Evolutionary conservation across 1,284 basidiomycete genomes (phyloP).

Genomic region (Cryptococcus jaspeensis): DNA sequence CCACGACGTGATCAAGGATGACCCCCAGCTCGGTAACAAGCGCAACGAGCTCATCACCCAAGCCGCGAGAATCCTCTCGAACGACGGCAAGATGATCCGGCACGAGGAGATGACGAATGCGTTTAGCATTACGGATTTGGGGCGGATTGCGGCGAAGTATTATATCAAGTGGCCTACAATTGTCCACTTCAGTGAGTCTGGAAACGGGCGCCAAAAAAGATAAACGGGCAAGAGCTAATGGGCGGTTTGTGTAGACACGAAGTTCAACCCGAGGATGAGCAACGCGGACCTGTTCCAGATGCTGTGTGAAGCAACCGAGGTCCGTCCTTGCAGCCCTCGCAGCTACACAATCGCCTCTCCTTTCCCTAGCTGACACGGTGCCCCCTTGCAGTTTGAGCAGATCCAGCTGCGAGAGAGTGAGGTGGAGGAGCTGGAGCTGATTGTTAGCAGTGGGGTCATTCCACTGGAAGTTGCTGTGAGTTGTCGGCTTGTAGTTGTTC

Average conservation of each 20-base stretch:
- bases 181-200: slow-evolving; percentile 69
- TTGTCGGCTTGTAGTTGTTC: neutral
- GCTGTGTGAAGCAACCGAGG: slow-evolving; percentile 89
- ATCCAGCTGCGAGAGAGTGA: slow-evolving; percentile 92
- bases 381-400: slow-evolving; percentile 77
- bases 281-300: slow-evolving; percentile 89
- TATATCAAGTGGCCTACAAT: slow-evolving; percentile 88
- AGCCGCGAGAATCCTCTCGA: slow-evolving; percentile 67
- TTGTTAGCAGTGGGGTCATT: slow-evolving; percentile 70
- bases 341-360: no score
- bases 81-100: slow-evolving; percentile 78
- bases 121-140: slow-evolving; percentile 80
- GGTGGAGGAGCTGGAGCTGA: slow-evolving; percentile 71
- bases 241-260: slow-evolving; percentile 54
- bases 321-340: no score
- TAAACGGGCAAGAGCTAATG: no score
- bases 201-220: no score
- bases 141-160: slow-evolving; percentile 93
- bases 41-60: slow-evolving; percentile 69
- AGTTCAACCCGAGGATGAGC: slow-evolving; percentile 80
- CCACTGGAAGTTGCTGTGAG: slow-evolving; percentile 58
- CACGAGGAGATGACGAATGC: slow-evolving; percentile 65
- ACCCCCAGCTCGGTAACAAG: slow-evolving; percentile 74
- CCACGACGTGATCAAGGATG: slow-evolving; percentile 68
- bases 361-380: no score